Conservation (phyloP, 768 basidiomycete species). For the Harrya chromipes region DNA sequence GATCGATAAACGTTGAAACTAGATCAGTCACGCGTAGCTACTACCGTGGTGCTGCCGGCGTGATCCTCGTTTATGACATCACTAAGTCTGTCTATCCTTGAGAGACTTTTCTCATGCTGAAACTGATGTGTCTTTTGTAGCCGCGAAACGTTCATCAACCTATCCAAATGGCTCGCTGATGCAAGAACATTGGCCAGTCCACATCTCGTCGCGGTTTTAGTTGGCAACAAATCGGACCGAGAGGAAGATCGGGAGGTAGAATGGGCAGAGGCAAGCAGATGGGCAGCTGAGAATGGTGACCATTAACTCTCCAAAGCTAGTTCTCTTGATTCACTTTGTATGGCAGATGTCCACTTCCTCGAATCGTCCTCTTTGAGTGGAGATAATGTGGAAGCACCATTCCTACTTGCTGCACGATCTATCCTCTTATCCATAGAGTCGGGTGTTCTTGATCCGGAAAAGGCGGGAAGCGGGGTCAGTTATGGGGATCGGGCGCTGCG, state of each 20-base stretch:
- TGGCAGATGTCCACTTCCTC: constrained; percentile 86
- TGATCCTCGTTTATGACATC: constrained; percentile 91
- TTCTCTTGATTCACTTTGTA: constrained; percentile 4
- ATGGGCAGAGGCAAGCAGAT: constrained; percentile 90
- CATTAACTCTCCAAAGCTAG: constrained; percentile 3
- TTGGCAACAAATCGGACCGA: constrained; percentile 93
- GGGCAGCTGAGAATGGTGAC: constrained; percentile 94
- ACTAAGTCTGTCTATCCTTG: constrained; percentile 61
- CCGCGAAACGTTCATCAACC: constrained; percentile 80
- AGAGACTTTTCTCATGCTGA: neutral
- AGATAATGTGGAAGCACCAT: constrained; percentile 93
- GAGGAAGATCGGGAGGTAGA: constrained; percentile 96
- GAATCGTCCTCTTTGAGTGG: constrained; percentile 91
- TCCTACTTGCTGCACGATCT: constrained; percentile 80
- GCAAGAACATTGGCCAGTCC: constrained; percentile 91
- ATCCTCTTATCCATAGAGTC: constrained; percentile 91
- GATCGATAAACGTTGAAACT: constrained; percentile 13
- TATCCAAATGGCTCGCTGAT: constrained; percentile 90
- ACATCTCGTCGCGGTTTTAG: constrained; percentile 83
- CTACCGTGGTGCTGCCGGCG: constrained; percentile 92
- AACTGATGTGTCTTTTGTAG: constrained; percentile 40
- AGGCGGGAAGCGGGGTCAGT: constrained; percentile 91
- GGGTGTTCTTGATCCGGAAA: constrained; percentile 88
- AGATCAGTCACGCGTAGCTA: constrained; percentile 94
- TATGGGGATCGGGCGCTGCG: constrained; percentile 94